Conservation (phyloP, 2,329 filamentous ascomycete species). For the Hypomyces rosellus region DNA sequence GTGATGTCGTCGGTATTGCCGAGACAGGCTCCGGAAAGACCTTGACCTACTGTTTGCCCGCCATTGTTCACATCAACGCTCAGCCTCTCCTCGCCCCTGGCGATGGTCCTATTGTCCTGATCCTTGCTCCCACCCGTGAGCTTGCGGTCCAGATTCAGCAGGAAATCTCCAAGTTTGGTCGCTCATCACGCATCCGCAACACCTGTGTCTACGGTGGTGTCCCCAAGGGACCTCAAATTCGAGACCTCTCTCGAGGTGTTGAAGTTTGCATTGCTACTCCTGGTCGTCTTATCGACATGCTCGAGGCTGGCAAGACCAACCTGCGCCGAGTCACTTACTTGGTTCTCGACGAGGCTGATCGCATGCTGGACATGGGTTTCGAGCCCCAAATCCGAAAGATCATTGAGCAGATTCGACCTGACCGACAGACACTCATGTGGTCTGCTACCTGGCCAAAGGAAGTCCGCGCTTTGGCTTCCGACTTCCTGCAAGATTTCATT, state of each 20-base stretch:
- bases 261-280: conserved; percentile 98
- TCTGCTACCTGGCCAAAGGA: conserved; percentile 99
- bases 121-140: conserved; percentile 94
- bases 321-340: conserved; percentile 96
- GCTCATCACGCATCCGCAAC: conserved; percentile 95
- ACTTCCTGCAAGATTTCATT: conserved; percentile 93
- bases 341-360: conserved; percentile 96
- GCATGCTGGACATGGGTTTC: conserved; percentile 99
- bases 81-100: conserved; percentile 92
- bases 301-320: conserved; percentile 97
- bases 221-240: conserved; percentile 93
- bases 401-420: conserved; percentile 91
- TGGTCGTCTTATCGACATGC: conserved; percentile 96
- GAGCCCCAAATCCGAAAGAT: conserved; percentile 99
- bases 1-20: conserved; percentile 97
- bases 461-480: conserved; percentile 81
- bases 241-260: conserved; percentile 88
- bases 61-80: conserved; percentile 99
- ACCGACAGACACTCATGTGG: conserved; percentile 99
- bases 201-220: conserved; percentile 99
- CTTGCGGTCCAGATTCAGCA: conserved; percentile 97
- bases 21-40: conserved; percentile 99
- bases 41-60: conserved; percentile 92
- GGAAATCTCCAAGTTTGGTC: conserved; percentile 97
- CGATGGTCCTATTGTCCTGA: conserved; percentile 92